A percentile compares a stretch with the other conserved stretches of the same genome.
Evolutionary conservation across 495 filamentous ascomycete genomes (phyloP).

Genomic region (Neurospora cerealis): DNA sequence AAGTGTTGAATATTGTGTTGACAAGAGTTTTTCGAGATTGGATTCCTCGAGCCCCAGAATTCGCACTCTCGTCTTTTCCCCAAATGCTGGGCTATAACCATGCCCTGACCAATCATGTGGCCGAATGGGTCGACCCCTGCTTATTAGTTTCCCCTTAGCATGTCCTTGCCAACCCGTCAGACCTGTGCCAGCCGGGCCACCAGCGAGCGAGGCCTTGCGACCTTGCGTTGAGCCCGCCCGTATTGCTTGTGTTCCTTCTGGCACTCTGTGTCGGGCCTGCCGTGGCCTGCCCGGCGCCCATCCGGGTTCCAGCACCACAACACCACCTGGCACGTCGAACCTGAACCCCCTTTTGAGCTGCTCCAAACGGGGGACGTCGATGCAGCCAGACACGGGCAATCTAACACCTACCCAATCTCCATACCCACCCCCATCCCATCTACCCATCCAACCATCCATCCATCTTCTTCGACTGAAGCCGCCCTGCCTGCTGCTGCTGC

Average conservation of each 20-base stretch:
- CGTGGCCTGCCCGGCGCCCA: not conserved
- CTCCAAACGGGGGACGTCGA: constrained; percentile 8
- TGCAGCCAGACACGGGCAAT: constrained; percentile 13
- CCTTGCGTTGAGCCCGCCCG: not conserved
- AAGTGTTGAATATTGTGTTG: not conserved
- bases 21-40: not conserved
- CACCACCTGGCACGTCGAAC: constrained; percentile 5
- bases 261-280: not conserved
- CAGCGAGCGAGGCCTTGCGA: not conserved
- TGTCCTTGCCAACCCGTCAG: constrained; percentile 8
- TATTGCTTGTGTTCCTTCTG: not conserved
- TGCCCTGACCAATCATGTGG: constrained; percentile 14
- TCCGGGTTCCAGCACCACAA: not conserved
- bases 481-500: not conserved
- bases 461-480: constrained; percentile 1
- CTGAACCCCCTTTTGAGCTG: constrained; percentile 23
- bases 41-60: not conserved
- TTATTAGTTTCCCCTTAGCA: constrained; percentile 14
- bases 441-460: not conserved
- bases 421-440: not conserved
- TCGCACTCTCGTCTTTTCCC: not conserved
- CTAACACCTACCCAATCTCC: not conserved
- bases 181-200: constrained; percentile 4
- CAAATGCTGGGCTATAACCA: not conserved
- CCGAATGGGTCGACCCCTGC: constrained; percentile 4